phyloP scores from a whole-genome alignment of 805 yeast species.

The Zygoascus bituminiphila region DNA sequence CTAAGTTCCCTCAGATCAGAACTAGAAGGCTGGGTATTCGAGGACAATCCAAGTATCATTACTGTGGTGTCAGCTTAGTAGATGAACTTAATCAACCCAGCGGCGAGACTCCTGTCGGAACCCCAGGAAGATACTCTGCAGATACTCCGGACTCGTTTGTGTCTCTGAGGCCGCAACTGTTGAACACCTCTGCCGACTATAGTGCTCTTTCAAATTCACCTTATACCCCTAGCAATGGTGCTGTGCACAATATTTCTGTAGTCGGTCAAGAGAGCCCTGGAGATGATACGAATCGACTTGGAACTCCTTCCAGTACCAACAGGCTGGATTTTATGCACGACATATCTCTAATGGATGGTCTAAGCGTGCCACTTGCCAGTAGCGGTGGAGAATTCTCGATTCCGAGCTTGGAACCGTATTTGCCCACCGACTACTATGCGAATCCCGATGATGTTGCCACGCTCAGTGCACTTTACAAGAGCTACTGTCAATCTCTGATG shows the following conservation, averaged over 20 bases:
- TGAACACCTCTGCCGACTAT: background rate
- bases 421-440: conserved; percentile 28
- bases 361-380: background rate
- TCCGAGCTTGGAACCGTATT: conserved; percentile 35
- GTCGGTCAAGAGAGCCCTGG: background rate
- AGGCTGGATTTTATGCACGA: conserved; percentile 1
- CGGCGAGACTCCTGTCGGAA: conserved; percentile 23
- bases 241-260: background rate
- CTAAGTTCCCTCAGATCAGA: conserved; percentile 55
- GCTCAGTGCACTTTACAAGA: conserved; percentile 50
- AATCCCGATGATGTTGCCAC: conserved; percentile 56
- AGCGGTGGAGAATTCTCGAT: conserved; percentile 3
- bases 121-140: conserved; percentile 14
- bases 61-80: conserved; percentile 58
- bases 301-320: background rate
- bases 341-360: background rate
- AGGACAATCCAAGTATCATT: conserved; percentile 78
- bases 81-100: conserved; percentile 26
- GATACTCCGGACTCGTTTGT: conserved; percentile 14
- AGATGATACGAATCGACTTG: background rate
- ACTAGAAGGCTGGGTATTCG: conserved; percentile 77
- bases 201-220: background rate
- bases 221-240: conserved; percentile 4
- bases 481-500: conserved; percentile 56
- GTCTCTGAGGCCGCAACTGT: background rate